A percentile compares a stretch with the other conserved stretches of the same genome.
These are phyloP conservation scores for Podaxis mareebaensis DNA, from an alignment of 768 basidiomycete species.

Conservation along the genomic window DNA sequence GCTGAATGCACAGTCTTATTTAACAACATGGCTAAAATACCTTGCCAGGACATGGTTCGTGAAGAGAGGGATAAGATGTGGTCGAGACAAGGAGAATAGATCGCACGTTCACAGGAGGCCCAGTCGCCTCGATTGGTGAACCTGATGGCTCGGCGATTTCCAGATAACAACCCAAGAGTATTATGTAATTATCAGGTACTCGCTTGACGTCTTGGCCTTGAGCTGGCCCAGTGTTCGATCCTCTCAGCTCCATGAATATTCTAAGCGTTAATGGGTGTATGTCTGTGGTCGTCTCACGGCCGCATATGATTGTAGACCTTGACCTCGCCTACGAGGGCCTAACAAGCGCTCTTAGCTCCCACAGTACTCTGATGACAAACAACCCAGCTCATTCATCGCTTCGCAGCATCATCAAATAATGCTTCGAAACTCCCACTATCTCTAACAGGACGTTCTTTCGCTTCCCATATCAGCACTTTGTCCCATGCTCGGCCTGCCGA, in stretches of 20 bases:
- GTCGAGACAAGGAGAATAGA: constrained; percentile 14
- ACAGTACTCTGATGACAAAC: not conserved
- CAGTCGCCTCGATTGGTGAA: constrained; percentile 1
- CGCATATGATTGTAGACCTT: not conserved
- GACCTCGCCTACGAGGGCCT: not conserved
- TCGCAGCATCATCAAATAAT: not conserved
- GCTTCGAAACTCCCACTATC: not conserved
- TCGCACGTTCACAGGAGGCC: constrained; percentile 10
- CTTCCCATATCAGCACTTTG: not conserved
- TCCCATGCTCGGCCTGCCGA: not conserved
- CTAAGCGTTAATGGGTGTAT: not conserved
- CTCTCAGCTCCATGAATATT: not conserved
- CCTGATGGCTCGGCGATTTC: constrained; percentile 13
- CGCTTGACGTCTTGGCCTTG: too few species aligned
- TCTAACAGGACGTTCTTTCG: not conserved
- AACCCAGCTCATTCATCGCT: not conserved
- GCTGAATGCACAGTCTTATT: constrained; percentile 1
- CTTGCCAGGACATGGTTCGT: constrained; percentile 69
- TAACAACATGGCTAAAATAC: constrained; percentile 31
- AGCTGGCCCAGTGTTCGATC: not conserved
- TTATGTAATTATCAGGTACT: constrained; percentile 1
- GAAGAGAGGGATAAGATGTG: constrained; percentile 10
- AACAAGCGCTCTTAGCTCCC: not conserved
- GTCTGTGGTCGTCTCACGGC: not conserved
- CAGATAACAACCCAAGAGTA: constrained; percentile 8